phyloP scores from a whole-genome alignment of 352 stramenopile species.

The Pythium insidiosum region DNA sequence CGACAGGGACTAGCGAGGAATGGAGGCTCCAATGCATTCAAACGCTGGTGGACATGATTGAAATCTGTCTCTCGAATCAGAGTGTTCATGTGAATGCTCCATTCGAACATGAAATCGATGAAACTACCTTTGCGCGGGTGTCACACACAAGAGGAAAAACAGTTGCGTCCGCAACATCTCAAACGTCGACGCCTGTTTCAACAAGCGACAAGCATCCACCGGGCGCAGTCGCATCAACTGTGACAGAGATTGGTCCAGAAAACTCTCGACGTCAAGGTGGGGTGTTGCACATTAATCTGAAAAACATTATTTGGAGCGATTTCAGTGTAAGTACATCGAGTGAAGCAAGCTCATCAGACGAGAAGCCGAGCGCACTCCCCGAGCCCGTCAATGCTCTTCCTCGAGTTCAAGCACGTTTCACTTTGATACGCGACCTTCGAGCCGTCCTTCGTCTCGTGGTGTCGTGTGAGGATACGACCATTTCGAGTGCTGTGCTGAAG shows the following conservation, averaged over 20 bases:
- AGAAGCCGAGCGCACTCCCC: conserved; percentile 11
- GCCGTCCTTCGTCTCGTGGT: conserved; percentile 55
- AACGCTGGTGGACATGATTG: conserved; percentile 63
- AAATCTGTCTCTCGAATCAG: conserved; percentile 72
- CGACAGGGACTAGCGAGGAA: conserved; percentile 13
- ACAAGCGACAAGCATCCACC: background rate
- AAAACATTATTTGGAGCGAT: conserved; percentile 82
- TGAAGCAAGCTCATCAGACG: no score
- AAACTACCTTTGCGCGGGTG: conserved; percentile 50
- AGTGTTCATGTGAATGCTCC: conserved; percentile 62
- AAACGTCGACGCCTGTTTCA: background rate
- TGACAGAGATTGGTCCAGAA: no score
- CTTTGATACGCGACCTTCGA: conserved; percentile 57
- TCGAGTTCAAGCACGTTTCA: conserved; percentile 62
- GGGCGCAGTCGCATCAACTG: no score
- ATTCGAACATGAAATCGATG: conserved; percentile 57
- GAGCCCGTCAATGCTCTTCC: conserved; percentile 21
- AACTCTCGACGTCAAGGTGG: conserved; percentile 47
- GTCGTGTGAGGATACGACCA: conserved; percentile 35
- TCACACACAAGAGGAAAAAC: conserved; percentile 6
- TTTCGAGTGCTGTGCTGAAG: conserved; percentile 44
- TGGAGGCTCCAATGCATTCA: conserved; percentile 75
- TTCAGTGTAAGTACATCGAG: no score
- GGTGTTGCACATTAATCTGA: conserved; percentile 66
- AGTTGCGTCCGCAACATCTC: background rate